Evolutionary conservation across 2,329 filamentous ascomycete species (phyloP).

Genomic region (Colletotrichum cereale): DNA sequence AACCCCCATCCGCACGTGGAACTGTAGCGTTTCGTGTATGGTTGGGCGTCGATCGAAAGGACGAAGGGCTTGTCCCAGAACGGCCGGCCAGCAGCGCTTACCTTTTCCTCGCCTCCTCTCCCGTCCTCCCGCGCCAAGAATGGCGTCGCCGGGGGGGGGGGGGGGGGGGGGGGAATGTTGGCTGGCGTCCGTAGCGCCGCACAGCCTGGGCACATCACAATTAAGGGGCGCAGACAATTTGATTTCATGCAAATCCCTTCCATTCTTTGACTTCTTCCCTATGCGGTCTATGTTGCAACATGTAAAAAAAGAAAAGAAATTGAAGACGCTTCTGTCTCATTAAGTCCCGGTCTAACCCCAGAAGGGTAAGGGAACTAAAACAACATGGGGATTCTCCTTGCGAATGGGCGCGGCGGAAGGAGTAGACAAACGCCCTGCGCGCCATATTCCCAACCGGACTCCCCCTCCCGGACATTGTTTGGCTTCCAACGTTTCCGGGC

Average conservation of each 20-base stretch:
- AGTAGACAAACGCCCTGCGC: neutral
- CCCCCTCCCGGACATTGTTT: neutral
- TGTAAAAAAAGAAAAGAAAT: neutral
- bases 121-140: neutral
- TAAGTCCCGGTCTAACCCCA: neutral
- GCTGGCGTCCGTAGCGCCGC: constrained; percentile 14
- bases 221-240: neutral
- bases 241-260: neutral
- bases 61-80: neutral
- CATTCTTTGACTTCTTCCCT: neutral
- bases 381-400: neutral
- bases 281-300: constrained; percentile 4
- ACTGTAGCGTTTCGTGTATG: neutral
- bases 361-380: neutral
- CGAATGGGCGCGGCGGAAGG: neutral
- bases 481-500: neutral
- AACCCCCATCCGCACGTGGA: neutral
- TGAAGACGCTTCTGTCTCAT: neutral
- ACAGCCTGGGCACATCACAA: neutral
- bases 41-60: neutral
- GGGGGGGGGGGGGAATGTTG: constrained; percentile 15
- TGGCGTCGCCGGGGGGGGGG: constrained; percentile 16
- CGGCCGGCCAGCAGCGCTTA: neutral
- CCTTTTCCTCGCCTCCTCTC: neutral
- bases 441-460: neutral